Evolutionary conservation across 78 protist genomes (phyloP), one percentile per base, ranked within the genome.

Genomic region (Protostelium mycophagum): DNA sequence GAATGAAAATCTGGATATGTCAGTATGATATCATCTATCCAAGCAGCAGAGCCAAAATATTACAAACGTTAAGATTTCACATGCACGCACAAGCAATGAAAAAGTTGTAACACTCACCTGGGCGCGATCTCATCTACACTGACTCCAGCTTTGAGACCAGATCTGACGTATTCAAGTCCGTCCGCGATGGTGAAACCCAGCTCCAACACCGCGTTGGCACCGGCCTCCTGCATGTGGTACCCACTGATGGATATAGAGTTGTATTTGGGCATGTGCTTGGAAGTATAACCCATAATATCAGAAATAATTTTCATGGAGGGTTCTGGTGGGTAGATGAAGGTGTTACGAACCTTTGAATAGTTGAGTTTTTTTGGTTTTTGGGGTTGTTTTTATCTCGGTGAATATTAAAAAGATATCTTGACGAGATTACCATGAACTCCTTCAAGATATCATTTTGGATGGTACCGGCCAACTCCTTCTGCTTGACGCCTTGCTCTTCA

Each of bases 221-320:
- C 99, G 28, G 99, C 99, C 86, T 98, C 99, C 89, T 97, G 98
- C 97, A 98, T 94, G 96, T 98, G 99, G 92, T 98, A 98, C 23
- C 99, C 99, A 35, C 97, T 91, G 90, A 98, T 98, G 84, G 98
- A 96, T 88, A 98, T 98, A 38, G 98, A 94, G 93, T 98, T 98
- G 96, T 96, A 98, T 88, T 92, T 94, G 38, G 99, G 99, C 99
- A 97, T 97, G 90, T 97, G 1, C 88, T 91, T 90, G 16, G 97
- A 37, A 23, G 98, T 93, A 96, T 96, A 97, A 0, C 91, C 96
- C 96, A 99, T 97, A 86, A 99, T 97, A 88, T 99, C 99, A 34
- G 96, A 38, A 37, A 98, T 95, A 86, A 97, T 89, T n/a, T 93
- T 89, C 99, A 98, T 97, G 63, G 99, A 97, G n/a, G 98, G 97